These are phyloP conservation scores for Tricholoma saponaceum DNA, from an alignment of 768 basidiomycete genomes.

Conservation along the genomic window DNA sequence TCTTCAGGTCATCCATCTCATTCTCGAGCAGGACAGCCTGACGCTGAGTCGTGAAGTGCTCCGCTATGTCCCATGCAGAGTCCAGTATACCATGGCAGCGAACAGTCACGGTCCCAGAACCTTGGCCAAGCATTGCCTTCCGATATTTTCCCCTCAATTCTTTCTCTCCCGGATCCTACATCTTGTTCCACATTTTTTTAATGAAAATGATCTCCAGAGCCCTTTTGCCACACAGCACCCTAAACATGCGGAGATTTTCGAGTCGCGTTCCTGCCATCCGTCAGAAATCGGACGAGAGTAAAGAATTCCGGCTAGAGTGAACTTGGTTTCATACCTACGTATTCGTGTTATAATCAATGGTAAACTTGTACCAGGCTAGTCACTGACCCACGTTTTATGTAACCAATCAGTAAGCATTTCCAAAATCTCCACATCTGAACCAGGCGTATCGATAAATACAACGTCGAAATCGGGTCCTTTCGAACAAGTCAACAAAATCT, in stretches of 20 bases:
- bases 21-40: constrained; percentile 17
- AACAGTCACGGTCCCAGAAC: constrained; percentile 29
- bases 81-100: constrained; percentile 30
- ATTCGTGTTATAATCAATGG: no score
- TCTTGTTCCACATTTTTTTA: constrained; percentile 45
- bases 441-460: constrained; percentile 1
- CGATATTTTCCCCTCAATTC: constrained; percentile 40
- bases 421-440: constrained; percentile 1
- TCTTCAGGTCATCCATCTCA: constrained; percentile 21
- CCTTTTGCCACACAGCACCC: constrained; percentile 42
- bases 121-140: constrained; percentile 36
- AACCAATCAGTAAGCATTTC: constrained; percentile 2
- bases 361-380: constrained; percentile 2
- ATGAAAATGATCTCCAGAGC: constrained; percentile 40
- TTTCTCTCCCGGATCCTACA: constrained; percentile 29
- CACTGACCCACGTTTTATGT: not conserved
- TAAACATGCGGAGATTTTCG: constrained; percentile 44
- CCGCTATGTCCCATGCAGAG: constrained; percentile 34
- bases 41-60: constrained; percentile 19
- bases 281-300: constrained; percentile 43
- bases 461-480: not conserved
- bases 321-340: constrained; percentile 19
- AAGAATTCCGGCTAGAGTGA: constrained; percentile 34
- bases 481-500: not conserved
- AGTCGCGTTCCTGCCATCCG: constrained; percentile 37